A percentile compares a stretch with the other conserved stretches of the same genome.
Evolutionary conservation across 768 basidiomycete species (phyloP).

Genomic region (Cystobasidiopsis lactophilus): DNA sequence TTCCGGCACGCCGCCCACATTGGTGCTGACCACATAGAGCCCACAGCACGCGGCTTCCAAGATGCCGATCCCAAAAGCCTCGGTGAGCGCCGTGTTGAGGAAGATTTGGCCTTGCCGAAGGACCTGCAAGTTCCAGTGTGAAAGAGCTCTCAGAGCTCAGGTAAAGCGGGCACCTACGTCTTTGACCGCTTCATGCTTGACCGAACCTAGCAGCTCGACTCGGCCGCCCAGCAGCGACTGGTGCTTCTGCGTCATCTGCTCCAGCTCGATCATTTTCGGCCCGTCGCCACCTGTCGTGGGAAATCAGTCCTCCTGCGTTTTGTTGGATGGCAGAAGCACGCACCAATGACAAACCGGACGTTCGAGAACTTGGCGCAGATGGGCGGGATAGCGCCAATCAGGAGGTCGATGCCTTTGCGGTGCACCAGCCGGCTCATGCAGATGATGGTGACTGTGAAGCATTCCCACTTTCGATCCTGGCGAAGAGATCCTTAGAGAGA

Average conservation of each 20-base stretch:
- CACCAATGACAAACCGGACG: constrained; percentile 71
- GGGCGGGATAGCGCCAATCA: constrained; percentile 73
- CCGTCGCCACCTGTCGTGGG: constrained; percentile 63
- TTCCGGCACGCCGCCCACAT: constrained; percentile 87
- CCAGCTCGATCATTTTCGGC: constrained; percentile 76
- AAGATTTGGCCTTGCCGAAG: constrained; percentile 69
- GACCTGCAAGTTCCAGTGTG: constrained; percentile 32
- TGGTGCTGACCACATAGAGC: constrained; percentile 77
- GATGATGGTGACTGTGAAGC: constrained; percentile 67
- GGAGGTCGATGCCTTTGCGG: constrained; percentile 84
- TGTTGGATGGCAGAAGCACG: constrained; percentile 11
- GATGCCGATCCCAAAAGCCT: constrained; percentile 92
- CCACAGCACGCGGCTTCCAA: constrained; percentile 90
- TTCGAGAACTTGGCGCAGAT: constrained; percentile 69
- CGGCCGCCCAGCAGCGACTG: constrained; percentile 52
- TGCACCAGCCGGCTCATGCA: constrained; percentile 77
- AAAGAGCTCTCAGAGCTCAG: not conserved
- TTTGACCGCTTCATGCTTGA: constrained; percentile 61
- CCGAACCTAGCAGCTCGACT: constrained; percentile 66
- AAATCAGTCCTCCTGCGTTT: not conserved
- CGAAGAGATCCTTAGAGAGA: not conserved
- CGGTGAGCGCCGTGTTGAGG: constrained; percentile 85
- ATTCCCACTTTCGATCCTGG: not conserved
- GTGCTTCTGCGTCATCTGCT: constrained; percentile 86
- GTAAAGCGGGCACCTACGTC: constrained; percentile 32